phyloP scores from a whole-genome alignment of 805 yeast species.

The Candida qinlingensis region DNA sequence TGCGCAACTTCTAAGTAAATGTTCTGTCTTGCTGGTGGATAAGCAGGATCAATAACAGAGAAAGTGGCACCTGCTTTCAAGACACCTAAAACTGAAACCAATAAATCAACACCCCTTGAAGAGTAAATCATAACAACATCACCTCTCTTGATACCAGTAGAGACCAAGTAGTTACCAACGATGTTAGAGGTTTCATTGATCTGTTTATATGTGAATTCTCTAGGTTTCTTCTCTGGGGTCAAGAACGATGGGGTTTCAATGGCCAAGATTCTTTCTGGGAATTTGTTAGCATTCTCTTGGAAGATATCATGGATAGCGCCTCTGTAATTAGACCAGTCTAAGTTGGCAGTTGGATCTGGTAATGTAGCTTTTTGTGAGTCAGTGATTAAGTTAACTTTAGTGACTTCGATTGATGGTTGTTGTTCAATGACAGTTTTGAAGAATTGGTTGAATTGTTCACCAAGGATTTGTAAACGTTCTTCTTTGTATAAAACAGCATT shows the following conservation, averaged over 20 bases:
- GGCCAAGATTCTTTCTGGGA: slow-evolving; percentile 87
- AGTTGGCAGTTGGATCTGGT: slow-evolving; percentile 83
- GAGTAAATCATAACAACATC: slow-evolving; percentile 98
- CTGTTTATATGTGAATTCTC: slow-evolving; percentile 79
- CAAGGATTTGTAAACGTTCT: slow-evolving; percentile 62
- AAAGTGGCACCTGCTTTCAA: slow-evolving; percentile 98
- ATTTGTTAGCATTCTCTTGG: slow-evolving; percentile 73
- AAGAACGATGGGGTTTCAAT: slow-evolving; percentile 81
- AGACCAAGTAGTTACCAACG: slow-evolving; percentile 82
- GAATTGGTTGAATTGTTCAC: slow-evolving; percentile 67
- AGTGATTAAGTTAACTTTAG: slow-evolving; percentile 66
- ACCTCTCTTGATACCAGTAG: slow-evolving; percentile 79
- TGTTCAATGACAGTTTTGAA: slow-evolving; percentile 31
- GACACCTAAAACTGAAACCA: slow-evolving; percentile 97
- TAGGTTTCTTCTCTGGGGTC: slow-evolving; percentile 43
- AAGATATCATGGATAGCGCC: slow-evolving; percentile 98
- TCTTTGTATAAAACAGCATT: slow-evolving; percentile 70
- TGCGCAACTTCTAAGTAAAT: slow-evolving; percentile 88
- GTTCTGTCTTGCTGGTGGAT: slow-evolving; percentile 97
- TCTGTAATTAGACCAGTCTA: slow-evolving; percentile 87
- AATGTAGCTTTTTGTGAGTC: slow-evolving; percentile 50
- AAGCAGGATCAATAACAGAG: slow-evolving; percentile 97
- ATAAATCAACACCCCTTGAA: slow-evolving; percentile 92
- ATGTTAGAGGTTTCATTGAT: slow-evolving; percentile 90
- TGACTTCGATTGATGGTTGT: slow-evolving; percentile 40